phyloP scores from a whole-genome alignment of 2,329 filamentous ascomycete genomes.

The Sporothrix pallida region DNA sequence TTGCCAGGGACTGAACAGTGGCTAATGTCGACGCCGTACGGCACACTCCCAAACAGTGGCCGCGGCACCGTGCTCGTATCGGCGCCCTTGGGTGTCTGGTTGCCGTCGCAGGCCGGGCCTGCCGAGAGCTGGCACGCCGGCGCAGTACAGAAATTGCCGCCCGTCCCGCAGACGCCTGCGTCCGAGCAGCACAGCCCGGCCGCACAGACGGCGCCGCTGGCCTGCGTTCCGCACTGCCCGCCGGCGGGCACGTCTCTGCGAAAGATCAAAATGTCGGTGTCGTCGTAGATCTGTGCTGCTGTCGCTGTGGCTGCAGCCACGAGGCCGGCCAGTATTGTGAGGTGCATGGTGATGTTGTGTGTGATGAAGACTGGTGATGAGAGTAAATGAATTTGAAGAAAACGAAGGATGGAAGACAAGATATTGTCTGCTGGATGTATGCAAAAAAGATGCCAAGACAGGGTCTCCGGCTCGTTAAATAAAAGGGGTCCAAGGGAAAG shows the following conservation, averaged over 20 bases:
- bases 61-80: constrained; percentile 40
- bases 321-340: not conserved
- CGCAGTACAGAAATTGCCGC: constrained; percentile 39
- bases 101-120: constrained; percentile 44
- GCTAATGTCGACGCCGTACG: constrained; percentile 46
- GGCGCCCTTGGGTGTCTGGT: constrained; percentile 41
- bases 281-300: constrained; percentile 7
- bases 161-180: constrained; percentile 47
- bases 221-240: constrained; percentile 37
- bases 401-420: not conserved
- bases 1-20: constrained; percentile 43
- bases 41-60: constrained; percentile 41
- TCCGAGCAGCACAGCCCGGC: constrained; percentile 40
- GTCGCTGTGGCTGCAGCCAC: not conserved
- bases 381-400: not conserved
- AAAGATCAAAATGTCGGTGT: constrained; percentile 10
- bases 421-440: no score
- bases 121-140: constrained; percentile 43
- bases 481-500: not conserved
- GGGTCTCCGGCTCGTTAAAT: not conserved
- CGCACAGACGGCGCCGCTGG: constrained; percentile 39
- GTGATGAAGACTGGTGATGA: not conserved
- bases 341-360: not conserved
- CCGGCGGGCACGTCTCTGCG: constrained; percentile 30
- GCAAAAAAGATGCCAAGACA: not conserved